Evolutionary conservation across 2,329 filamentous ascomycete genomes (phyloP), one percentile per base, ranked within the genome.

Genomic region (Spiromastix sp.): DNA sequence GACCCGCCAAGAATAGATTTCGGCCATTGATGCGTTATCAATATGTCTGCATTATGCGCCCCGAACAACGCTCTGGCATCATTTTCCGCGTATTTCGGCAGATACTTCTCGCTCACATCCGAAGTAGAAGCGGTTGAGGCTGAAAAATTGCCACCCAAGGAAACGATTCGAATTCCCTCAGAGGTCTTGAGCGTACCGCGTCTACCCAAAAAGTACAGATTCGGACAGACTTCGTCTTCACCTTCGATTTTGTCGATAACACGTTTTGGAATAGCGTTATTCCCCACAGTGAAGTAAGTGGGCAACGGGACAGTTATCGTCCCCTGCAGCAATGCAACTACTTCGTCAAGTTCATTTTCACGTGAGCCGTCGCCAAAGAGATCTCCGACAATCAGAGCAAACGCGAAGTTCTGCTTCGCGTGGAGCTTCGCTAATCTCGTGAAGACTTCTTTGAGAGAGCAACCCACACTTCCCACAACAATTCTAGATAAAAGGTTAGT

Each of bases 1-100:
- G 87, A 87, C 4, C 81, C 76, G 1, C 64, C 70, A 55, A 72
- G 77, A 22, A 96, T 71, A 1, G 70, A 72, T 8, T 77, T 70
- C 3, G 91, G 89, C 91, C 91, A 98, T 48, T 84, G 70, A 21
- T 77, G 75, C 0, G 91, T 96, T 36, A 98, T 64, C 11, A 98
- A 69, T 34, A 98, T 86, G 54, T 98, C 89, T 28, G 84, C 78
- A 20, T 68, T 74, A 49, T 87, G 80, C 12, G 82, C 83, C 15
- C 85, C 84, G 38, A 77, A 74, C 4, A 95, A 67, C 2, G 75
- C 65, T 50, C 79, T 83, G 15, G 81, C 81, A 54, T 96, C 89
- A 31, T 76, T 74, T 34, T 78, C 71, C 4, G 77, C 81, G 57
- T 93, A 89, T 40, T 76, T 77, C 0, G 87, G 81, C n/a, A 81